Base-by-base conservation (phyloP, 2,329 filamentous ascomycete genomes). In the Parastagonospora nodorum region DNA sequence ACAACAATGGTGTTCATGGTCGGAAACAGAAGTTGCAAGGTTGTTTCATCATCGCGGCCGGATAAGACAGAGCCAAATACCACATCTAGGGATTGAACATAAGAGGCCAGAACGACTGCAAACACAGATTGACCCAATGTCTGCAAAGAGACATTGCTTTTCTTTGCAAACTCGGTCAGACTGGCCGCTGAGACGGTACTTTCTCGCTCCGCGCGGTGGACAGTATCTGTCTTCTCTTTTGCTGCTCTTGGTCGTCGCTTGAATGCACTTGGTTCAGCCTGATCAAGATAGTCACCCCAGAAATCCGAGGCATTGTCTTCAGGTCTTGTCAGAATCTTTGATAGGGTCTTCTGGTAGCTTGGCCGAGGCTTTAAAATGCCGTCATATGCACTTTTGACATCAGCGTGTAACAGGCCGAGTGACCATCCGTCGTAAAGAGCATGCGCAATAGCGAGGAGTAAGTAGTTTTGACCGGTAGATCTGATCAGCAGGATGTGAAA, bases 381-480 rank as follows among this genome's bases (percentile, higher is more conserved):
- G 4, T 76, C 41, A 55, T 95, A 96, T 1, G 87, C 84, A n/a
- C 73, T 77, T 12, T 80, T 72, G 1, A 96, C 81, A 63, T 94
- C 86, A 37, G 81, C 77, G 61, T 94, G 90, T 1, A 97, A 73
- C 12, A 95, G 75, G 3, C 80, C 78, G 10, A 97, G 80, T 2
- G 92, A 96, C 84, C 87, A 92, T 0, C 92, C 92, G 66, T 97
- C 92, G 59, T 97, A 97, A 15, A 96, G 79, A 1, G 92, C 90
- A 72, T 97, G 92, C 0, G 92, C 83, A 33, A 96, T 85, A 0
- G 90, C 92, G 1, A 97, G 69, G 4, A 84, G 50, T n/a, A 85
- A 62, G 49, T 80, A 81, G 2, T 46, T 66, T 12, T 73, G 67
- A 5, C 54, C 43, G 0, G 63, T 48, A 15, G 73, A 65, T 12